Evolutionary conservation across 2,329 filamentous ascomycete genomes (phyloP), one percentile per base, ranked within the genome.

Genomic region (Pseudogymnoascus sp.): DNA sequence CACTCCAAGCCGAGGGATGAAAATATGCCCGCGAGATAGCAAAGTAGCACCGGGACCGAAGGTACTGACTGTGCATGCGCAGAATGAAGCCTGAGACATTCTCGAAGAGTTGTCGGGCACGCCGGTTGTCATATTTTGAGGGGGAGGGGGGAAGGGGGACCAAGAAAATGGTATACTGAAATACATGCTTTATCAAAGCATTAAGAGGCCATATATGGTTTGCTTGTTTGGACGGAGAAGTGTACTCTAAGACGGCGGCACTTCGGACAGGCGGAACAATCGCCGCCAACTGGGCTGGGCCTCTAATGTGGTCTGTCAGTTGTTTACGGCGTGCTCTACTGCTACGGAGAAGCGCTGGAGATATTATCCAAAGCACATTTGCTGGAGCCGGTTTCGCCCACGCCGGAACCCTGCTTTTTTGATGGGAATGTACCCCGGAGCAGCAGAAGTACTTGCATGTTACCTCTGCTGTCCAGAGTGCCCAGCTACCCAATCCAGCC

Each of bases 311-410:
- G 34, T 37, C 6, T 8, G 41, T 50, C 3, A 28, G 22, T 50
- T 16, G 9, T 54, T 18, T 30, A 32, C 47, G 47, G 47, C 47
- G 25, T 50, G 28, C 41, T 28, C 38, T 20, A 11, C n/a, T 9
- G 4, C 7, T n/a, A 18, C 18, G 38, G 16, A 20, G 9, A 11
- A 39, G 34, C 14, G 14, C 34, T 37, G 14, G 34, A 37, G 12
- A 37, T 43, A 54, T 32, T 32, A 32, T 54, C 25, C 47, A 32
- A 18, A 54, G 28, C 47, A 32, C n/a, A 54, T 54, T 32, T 32
- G 32, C 47, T 54, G 47, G 47, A 54, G 47, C 47, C 47, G 47
- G 47, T 32, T 54, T 54, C 18, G 47, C 47, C 47, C 47, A 32
- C 16, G 47, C n/a, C 6, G 47, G 47, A 54, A 32, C 47, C 47